A percentile compares a stretch with the other conserved stretches of the same genome.
These are phyloP conservation scores for Russula sp. DNA, from an alignment of 768 basidiomycete species.

Conservation along the genomic window DNA sequence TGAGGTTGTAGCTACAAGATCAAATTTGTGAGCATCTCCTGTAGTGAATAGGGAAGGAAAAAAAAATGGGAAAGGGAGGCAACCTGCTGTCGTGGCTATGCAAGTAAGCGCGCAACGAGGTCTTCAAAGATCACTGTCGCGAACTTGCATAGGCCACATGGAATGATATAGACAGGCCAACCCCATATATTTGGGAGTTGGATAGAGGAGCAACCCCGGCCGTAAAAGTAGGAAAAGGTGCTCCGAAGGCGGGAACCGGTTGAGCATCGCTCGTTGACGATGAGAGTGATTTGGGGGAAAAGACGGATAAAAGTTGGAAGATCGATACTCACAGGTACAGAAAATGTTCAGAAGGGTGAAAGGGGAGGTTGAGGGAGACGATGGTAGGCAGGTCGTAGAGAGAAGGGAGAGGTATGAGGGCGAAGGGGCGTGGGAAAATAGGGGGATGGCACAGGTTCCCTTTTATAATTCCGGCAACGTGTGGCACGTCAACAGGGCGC, in stretches of 20 bases:
- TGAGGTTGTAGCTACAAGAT: slow-evolving; percentile 22
- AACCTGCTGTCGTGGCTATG: slow-evolving; percentile 18
- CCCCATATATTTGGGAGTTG: not conserved
- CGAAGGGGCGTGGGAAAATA: slow-evolving; percentile 35
- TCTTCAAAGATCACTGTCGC: not conserved
- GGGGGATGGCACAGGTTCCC: slow-evolving; percentile 25
- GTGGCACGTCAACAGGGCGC: slow-evolving; percentile 22
- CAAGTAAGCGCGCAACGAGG: slow-evolving; percentile 16
- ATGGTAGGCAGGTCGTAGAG: slow-evolving; percentile 24
- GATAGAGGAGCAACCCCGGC: not conserved
- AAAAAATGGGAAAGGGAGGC: slow-evolving; percentile 3
- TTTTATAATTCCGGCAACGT: slow-evolving; percentile 31
- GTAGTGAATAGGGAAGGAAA: not conserved
- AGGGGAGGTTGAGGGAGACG: slow-evolving; percentile 19
- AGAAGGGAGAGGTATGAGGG: slow-evolving; percentile 31
- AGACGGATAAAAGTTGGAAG: not conserved
- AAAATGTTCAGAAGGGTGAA: slow-evolving; percentile 13
- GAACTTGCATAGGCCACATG: not conserved
- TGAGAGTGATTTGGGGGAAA: slow-evolving; percentile 1
- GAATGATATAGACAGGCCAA: not conserved
- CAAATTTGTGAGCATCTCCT: slow-evolving; percentile 13
- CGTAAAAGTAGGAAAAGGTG: not conserved
- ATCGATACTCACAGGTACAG: slow-evolving; percentile 20
- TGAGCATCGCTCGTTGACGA: not conserved
- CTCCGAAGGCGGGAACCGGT: slow-evolving; percentile 18